phyloP scores from a whole-genome alignment of 768 basidiomycete species.

The Russula sp. region DNA sequence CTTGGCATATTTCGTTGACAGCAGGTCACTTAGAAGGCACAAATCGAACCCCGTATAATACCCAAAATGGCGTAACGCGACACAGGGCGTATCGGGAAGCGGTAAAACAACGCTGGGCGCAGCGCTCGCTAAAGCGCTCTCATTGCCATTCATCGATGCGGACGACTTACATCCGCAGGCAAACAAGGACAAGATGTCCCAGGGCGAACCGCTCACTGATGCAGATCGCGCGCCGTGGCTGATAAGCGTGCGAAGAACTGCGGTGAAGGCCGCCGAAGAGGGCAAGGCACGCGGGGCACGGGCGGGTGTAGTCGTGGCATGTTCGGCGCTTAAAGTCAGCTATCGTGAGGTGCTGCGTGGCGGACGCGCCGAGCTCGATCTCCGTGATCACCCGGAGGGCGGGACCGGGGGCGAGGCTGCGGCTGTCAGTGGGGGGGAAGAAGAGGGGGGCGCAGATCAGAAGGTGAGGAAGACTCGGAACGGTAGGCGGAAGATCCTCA shows the following conservation, averaged over 20 bases:
- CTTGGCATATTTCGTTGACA: not conserved
- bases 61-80: not conserved
- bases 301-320: slow-evolving; percentile 71
- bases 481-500: slow-evolving; percentile 29
- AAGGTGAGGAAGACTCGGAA: not conserved
- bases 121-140: slow-evolving; percentile 53
- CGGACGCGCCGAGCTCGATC: not conserved
- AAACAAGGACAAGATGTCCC: slow-evolving; percentile 86
- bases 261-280: slow-evolving; percentile 59
- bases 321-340: slow-evolving; percentile 73
- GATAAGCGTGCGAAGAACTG: slow-evolving; percentile 58
- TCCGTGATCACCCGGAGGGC: no score
- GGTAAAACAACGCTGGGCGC: slow-evolving; percentile 67
- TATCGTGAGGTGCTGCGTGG: slow-evolving; percentile 85
- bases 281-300: not conserved
- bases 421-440: not conserved
- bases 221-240: slow-evolving; percentile 87
- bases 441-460: not conserved
- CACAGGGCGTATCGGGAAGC: slow-evolving; percentile 70
- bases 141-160: slow-evolving; percentile 80
- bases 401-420: not conserved
- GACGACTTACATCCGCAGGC: slow-evolving; percentile 78
- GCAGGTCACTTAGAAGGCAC: not conserved
- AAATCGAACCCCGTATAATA: not conserved
- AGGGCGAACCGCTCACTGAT: slow-evolving; percentile 70